Evolutionary conservation across 352 stramenopile genomes (phyloP).

Genomic region (Ophiocytium majus): DNA sequence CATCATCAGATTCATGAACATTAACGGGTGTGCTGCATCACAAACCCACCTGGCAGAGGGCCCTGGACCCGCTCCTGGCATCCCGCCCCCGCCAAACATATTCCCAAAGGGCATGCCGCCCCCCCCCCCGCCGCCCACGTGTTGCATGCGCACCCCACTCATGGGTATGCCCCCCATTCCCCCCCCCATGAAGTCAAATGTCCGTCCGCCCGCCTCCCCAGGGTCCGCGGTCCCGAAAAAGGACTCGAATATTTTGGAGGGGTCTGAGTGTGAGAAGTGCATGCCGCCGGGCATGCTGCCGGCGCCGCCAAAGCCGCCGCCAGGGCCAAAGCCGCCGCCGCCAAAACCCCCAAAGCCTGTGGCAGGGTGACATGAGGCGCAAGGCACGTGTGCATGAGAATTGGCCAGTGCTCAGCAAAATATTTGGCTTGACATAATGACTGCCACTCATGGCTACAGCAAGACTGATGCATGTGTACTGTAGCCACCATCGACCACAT

Average conservation of each 20-base stretch:
- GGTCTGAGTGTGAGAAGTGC: constrained; percentile 13
- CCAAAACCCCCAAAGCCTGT: too few species aligned
- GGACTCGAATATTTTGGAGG: constrained; percentile 6
- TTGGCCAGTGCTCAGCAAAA: too few species aligned
- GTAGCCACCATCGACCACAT: too few species aligned
- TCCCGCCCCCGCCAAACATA: constrained; percentile 5
- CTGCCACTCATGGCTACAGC: too few species aligned
- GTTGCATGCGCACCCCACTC: neutral
- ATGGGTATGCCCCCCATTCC: neutral
- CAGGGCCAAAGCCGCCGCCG: neutral
- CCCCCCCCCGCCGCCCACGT: neutral
- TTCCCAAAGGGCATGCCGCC: neutral
- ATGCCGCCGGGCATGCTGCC: neutral
- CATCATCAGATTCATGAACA: too few species aligned
- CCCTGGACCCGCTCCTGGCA: neutral
- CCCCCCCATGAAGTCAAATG: constrained; percentile 14
- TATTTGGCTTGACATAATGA: too few species aligned
- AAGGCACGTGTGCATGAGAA: too few species aligned
- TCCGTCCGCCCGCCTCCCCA: neutral
- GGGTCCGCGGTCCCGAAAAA: constrained; percentile 11
- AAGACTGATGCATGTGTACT: too few species aligned
- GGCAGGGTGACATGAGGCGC: too few species aligned
- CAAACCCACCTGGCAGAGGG: too few species aligned
- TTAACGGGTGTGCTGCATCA: too few species aligned
- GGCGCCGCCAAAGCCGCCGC: neutral